These are phyloP conservation scores for Parastagonospora avenae DNA, from an alignment of 2,329 filamentous ascomycete genomes.

Conservation along the genomic window DNA sequence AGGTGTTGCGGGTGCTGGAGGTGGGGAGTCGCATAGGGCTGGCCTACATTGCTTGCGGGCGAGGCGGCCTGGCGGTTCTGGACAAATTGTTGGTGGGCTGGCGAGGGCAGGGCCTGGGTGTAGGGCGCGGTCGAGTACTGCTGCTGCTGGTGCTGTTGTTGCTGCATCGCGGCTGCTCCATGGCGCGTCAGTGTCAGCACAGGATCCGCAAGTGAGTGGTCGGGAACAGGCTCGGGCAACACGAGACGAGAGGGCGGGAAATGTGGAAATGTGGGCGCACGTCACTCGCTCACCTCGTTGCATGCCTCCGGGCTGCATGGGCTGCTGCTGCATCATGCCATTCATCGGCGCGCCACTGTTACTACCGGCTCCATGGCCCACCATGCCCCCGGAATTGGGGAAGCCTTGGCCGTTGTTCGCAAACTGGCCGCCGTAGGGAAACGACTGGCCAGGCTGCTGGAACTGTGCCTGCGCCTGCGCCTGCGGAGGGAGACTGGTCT, in stretches of 20 bases:
- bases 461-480: constrained; percentile 29
- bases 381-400: constrained; percentile 26
- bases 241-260: constrained; percentile 18
- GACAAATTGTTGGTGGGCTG: constrained; percentile 42
- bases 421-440: constrained; percentile 33
- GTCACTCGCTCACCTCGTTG: constrained; percentile 46
- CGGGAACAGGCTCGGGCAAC: constrained; percentile 1
- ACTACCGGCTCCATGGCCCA: constrained; percentile 16
- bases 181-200: constrained; percentile 15
- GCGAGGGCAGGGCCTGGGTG: constrained; percentile 44
- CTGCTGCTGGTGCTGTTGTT: constrained; percentile 36
- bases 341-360: constrained; percentile 3
- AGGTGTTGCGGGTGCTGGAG: constrained; percentile 38
- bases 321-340: constrained; percentile 1
- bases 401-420: constrained; percentile 35
- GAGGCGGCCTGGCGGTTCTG: constrained; percentile 47
- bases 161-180: constrained; percentile 32
- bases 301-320: constrained; percentile 42
- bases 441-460: constrained; percentile 40
- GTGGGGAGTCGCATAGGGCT: constrained; percentile 44
- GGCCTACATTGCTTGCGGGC: constrained; percentile 31
- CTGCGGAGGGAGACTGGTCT: constrained; percentile 39
- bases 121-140: constrained; percentile 47
- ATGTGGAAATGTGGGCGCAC: constrained; percentile 10
- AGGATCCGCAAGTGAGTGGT: constrained; percentile 7